phyloP scores from a whole-genome alignment of 2,329 filamentous ascomycete genomes.

The Calonectria crousiana region DNA sequence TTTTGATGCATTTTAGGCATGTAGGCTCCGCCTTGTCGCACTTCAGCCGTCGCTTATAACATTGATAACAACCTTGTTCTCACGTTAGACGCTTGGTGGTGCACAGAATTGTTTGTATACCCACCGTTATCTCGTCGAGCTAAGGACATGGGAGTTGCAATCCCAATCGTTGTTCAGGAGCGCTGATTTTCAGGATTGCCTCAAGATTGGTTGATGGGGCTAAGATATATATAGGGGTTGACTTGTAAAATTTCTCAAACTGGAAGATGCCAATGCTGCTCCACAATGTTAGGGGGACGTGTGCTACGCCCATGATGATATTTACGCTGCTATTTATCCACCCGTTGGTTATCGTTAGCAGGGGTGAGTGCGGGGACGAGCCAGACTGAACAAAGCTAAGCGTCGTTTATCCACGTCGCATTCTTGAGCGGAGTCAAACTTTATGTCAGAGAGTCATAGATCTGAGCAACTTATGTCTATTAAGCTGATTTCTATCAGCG shows the following conservation, averaged over 20 bases:
- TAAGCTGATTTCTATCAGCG: background rate
- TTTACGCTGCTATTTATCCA: constrained; percentile 35
- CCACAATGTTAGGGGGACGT: background rate
- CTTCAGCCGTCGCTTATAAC: constrained; percentile 52
- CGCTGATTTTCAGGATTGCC: background rate
- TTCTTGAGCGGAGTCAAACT: background rate
- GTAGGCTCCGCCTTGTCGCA: constrained; percentile 55
- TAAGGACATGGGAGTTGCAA: constrained; percentile 37
- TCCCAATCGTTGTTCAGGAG: background rate
- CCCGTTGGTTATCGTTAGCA: constrained; percentile 43
- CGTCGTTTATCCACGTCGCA: background rate
- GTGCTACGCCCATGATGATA: constrained; percentile 7
- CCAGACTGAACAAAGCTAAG: background rate
- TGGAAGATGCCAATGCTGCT: background rate
- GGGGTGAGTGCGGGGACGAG: background rate
- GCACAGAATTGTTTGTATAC: background rate
- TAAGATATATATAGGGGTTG: background rate
- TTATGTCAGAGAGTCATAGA: background rate
- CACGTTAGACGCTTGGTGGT: background rate
- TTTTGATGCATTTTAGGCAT: constrained; percentile 55
- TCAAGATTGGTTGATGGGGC: background rate
- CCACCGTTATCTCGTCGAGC: constrained; percentile 45
- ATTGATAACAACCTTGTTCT: constrained; percentile 52
- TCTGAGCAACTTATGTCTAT: background rate
- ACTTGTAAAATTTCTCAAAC: background rate